These are phyloP conservation scores for Tolypocladium nubicola DNA, from an alignment of 2,329 filamentous ascomycete genomes.

Conservation along the genomic window DNA sequence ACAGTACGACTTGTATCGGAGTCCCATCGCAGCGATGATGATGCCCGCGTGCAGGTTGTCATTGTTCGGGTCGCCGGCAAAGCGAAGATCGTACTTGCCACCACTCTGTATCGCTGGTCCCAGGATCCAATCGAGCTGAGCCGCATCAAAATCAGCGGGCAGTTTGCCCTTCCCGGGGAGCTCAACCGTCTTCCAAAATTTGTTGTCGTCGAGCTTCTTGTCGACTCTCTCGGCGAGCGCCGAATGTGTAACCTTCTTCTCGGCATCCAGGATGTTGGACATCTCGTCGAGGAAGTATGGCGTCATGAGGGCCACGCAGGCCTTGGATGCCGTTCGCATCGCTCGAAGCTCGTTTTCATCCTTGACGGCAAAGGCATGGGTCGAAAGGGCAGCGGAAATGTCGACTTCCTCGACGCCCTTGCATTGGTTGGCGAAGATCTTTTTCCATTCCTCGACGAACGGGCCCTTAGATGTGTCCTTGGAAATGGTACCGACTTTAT, in stretches of 20 bases:
- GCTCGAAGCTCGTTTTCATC: constrained; percentile 89
- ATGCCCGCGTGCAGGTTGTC: constrained; percentile 81
- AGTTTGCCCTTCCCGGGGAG: constrained; percentile 64
- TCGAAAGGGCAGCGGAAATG: constrained; percentile 70
- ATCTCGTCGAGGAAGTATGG: constrained; percentile 98
- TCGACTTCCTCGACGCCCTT: constrained; percentile 87
- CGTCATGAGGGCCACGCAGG: constrained; percentile 88
- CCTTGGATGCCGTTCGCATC: constrained; percentile 89
- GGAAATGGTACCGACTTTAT: constrained; percentile 77
- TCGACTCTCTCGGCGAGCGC: constrained; percentile 78
- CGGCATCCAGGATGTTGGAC: constrained; percentile 88
- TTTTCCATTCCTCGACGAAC: constrained; percentile 96
- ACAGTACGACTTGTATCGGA: constrained; percentile 93
- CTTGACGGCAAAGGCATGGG: constrained; percentile 79
- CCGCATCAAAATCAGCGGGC: constrained; percentile 74
- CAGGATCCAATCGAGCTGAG: constrained; percentile 89
- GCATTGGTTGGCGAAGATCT: constrained; percentile 62
- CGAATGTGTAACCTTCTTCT: constrained; percentile 93
- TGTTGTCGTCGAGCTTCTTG: constrained; percentile 82
- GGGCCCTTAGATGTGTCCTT: constrained; percentile 81
- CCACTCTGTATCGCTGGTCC: constrained; percentile 89
- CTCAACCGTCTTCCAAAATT: constrained; percentile 79
- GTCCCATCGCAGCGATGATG: constrained; percentile 83
- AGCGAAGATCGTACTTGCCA: constrained; percentile 84
- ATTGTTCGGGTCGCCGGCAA: constrained; percentile 67